Percentiles rank a stretch among this genome's conserved stretches.
Conservation (phyloP, 306 rosid species). For the Chamaecrista fasciculata region DNA sequence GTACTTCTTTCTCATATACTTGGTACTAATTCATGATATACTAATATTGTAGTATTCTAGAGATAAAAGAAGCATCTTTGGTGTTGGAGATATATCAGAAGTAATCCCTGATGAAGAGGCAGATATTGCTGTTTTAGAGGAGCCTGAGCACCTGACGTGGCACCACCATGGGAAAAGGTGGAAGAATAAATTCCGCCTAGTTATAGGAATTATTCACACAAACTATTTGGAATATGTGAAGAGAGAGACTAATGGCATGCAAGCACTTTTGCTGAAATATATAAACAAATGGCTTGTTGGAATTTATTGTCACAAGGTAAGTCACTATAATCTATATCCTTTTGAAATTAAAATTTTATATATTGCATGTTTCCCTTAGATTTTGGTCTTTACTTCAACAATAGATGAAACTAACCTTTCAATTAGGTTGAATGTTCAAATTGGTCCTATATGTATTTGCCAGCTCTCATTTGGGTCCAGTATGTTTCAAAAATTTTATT, state of each 20-base stretch:
- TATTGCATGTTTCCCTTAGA: slow-evolving; percentile 6
- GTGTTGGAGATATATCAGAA: slow-evolving; percentile 92
- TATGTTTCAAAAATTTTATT: too few species aligned
- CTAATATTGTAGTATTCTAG: slow-evolving; percentile 56
- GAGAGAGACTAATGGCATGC: slow-evolving; percentile 86
- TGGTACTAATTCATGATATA: slow-evolving; percentile 28
- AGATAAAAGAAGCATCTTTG: slow-evolving; percentile 92
- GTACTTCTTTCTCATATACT: neutral
- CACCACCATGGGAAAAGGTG: slow-evolving; percentile 94
- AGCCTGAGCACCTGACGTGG: slow-evolving; percentile 98
- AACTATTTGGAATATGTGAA: slow-evolving; percentile 96
- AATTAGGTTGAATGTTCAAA: too few species aligned
- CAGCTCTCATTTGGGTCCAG: too few species aligned
- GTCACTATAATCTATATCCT: slow-evolving; percentile 20
- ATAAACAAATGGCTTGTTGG: slow-evolving; percentile 83
- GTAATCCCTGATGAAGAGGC: slow-evolving; percentile 71
- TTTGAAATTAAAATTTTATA: neutral
- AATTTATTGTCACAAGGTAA: slow-evolving; percentile 91
- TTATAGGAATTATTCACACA: slow-evolving; percentile 78
- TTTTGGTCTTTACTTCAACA: slow-evolving; percentile 20
- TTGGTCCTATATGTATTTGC: too few species aligned
- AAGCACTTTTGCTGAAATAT: slow-evolving; percentile 68
- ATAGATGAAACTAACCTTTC: slow-evolving; percentile 5
- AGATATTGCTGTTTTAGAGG: slow-evolving; percentile 94
- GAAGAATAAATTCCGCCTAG: slow-evolving; percentile 77